Conservation (phyloP, 1,284 basidiomycete species). For the Trichosporon ovoides region DNA sequence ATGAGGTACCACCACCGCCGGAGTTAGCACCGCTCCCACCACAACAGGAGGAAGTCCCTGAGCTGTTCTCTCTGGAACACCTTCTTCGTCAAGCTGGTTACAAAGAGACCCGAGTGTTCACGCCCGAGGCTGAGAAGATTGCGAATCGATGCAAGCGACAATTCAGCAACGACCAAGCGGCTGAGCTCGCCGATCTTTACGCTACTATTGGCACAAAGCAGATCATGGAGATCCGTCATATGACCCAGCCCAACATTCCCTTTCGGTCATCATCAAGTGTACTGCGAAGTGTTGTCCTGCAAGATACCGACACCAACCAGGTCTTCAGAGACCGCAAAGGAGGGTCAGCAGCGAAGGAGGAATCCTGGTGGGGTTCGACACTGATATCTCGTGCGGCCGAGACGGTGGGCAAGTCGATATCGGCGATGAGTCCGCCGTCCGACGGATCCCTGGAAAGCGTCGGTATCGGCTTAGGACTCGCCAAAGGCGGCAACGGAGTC, state of each 20-base stretch:
- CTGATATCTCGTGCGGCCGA: constrained; percentile 9
- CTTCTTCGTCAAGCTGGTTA: constrained; percentile 76
- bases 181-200: constrained; percentile 35
- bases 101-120: constrained; percentile 80
- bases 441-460: constrained; percentile 11
- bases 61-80: constrained; percentile 65
- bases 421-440: constrained; percentile 18
- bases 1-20: constrained; percentile 23
- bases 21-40: constrained; percentile 8
- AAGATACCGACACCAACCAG: constrained; percentile 11
- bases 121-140: constrained; percentile 62
- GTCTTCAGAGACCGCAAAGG: neutral
- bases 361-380: constrained; percentile 28
- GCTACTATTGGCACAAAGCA: constrained; percentile 30
- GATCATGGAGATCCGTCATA: constrained; percentile 14
- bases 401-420: constrained; percentile 13
- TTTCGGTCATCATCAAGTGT: constrained; percentile 21
- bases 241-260: constrained; percentile 13
- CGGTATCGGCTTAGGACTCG: constrained; percentile 30
- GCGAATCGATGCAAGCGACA: constrained; percentile 23
- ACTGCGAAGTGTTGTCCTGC: constrained; percentile 18
- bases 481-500: constrained; percentile 31
- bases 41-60: constrained; percentile 5
- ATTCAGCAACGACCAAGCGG: constrained; percentile 30
- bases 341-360: neutral